These are phyloP conservation scores for Carpinus viminea DNA, from an alignment of 306 rosid genomes.

Conservation along the genomic window DNA sequence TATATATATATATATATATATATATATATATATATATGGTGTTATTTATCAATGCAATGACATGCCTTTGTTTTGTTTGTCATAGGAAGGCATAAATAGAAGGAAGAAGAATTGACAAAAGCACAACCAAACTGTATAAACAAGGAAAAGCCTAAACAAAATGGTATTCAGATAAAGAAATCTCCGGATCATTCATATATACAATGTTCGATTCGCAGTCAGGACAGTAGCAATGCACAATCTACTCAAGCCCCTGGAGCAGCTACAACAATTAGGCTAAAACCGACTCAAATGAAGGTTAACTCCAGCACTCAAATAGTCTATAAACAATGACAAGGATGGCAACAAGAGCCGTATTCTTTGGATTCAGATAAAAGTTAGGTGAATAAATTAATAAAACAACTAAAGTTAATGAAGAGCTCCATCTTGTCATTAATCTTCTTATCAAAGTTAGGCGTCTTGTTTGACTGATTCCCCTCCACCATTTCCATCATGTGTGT, in stretches of 20 bases:
- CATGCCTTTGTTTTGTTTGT: too few relatives aligned
- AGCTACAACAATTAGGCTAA: not conserved
- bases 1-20: too few relatives aligned
- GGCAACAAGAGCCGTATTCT: not conserved
- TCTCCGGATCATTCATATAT: conserved; percentile 39
- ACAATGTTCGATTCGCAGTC: conserved; percentile 22
- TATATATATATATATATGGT: too few relatives aligned
- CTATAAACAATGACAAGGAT: not conserved
- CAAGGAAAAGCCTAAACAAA: conserved; percentile 5
- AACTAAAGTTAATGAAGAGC: conserved; percentile 16
- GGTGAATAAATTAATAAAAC: not conserved
- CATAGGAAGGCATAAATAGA: not conserved
- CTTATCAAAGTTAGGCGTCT: not conserved
- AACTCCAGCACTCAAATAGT: not conserved
- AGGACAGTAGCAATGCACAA: conserved; percentile 8
- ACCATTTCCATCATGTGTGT: conserved; percentile 49
- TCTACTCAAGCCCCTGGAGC: conserved; percentile 11
- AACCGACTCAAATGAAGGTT: not conserved
- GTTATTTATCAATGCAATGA: too few relatives aligned
- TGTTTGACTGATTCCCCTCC: conserved; percentile 77
- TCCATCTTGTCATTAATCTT: conserved; percentile 18
- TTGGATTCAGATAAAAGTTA: not conserved
- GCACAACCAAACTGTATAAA: conserved; percentile 6
- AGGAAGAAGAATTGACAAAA: not conserved
- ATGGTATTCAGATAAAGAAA: conserved; percentile 15